These are phyloP conservation scores for Gossypium lobatum DNA, from an alignment of 441 rosid genomes.

Conservation along the genomic window DNA sequence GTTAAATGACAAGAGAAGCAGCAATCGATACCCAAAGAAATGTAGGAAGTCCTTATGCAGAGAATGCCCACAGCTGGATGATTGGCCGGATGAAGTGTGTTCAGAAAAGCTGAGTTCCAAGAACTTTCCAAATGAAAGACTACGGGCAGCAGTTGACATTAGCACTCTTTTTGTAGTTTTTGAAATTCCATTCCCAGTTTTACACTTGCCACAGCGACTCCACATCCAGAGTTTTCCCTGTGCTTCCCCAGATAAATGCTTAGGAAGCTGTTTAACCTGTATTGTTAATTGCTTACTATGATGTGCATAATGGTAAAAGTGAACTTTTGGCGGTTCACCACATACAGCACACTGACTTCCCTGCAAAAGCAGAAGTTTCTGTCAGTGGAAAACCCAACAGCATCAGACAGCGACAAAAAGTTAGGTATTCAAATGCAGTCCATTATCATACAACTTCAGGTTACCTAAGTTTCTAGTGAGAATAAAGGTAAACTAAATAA, in stretches of 20 bases:
- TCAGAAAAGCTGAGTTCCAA: conserved; percentile 84
- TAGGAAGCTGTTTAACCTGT: conserved; percentile 55
- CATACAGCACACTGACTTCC: conserved; percentile 55
- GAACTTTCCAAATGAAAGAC: conserved; percentile 91
- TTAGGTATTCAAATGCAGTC: conserved; percentile 1
- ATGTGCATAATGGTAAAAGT: conserved; percentile 79
- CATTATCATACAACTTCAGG: not conserved
- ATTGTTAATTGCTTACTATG: conserved; percentile 74
- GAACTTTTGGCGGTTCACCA: conserved; percentile 69
- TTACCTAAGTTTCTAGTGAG: not conserved
- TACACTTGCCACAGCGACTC: conserved; percentile 86
- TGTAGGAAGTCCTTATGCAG: conserved; percentile 63
- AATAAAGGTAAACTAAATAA: not conserved
- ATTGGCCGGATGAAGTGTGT: conserved; percentile 35
- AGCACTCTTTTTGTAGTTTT: conserved; percentile 77
- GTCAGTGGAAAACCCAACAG: conserved; percentile 22
- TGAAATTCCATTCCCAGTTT: conserved; percentile 34
- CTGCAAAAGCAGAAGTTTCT: conserved; percentile 41
- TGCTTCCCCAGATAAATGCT: conserved; percentile 58
- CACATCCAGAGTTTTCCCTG: conserved; percentile 98
- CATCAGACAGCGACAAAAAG: not conserved
- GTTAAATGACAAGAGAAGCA: conserved; percentile 4
- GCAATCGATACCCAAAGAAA: conserved; percentile 82
- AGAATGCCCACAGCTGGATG: conserved; percentile 79
- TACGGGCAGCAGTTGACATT: conserved; percentile 65